Conservation (phyloP, 352 stramenopile species). For the Pythium oligandrum region DNA sequence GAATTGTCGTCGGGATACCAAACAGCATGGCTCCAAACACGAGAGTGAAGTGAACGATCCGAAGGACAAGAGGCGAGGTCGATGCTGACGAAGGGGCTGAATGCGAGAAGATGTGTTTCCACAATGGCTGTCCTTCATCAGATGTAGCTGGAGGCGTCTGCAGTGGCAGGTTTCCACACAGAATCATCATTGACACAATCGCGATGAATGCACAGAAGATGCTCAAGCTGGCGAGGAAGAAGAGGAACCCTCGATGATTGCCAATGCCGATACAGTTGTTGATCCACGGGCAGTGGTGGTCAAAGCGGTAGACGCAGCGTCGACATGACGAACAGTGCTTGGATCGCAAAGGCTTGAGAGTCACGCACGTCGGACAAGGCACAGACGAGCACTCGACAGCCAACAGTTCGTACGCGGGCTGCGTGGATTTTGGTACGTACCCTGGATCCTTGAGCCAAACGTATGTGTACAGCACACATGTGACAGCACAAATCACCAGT, state of each 20-base stretch:
- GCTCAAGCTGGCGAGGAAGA: slow-evolving; percentile 51
- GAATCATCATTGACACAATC: slow-evolving; percentile 38
- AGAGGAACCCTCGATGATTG: slow-evolving; percentile 72
- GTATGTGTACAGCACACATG: slow-evolving; percentile 64
- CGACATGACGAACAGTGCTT: slow-evolving; percentile 80
- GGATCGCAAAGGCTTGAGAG: slow-evolving; percentile 63
- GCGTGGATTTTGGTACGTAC: slow-evolving; percentile 54
- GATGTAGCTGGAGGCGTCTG: slow-evolving; percentile 11
- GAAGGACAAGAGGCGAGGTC: slow-evolving; percentile 37
- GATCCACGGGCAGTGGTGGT: slow-evolving; percentile 85
- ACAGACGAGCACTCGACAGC: slow-evolving; percentile 54
- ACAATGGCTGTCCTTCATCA: not conserved
- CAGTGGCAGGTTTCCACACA: slow-evolving; percentile 37
- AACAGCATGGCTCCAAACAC: slow-evolving; percentile 59
- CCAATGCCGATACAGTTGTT: slow-evolving; percentile 79
- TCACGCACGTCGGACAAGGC: slow-evolving; percentile 77
- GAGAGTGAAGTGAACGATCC: slow-evolving; percentile 45
- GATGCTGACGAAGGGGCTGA: slow-evolving; percentile 1
- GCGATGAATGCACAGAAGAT: slow-evolving; percentile 47
- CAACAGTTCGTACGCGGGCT: slow-evolving; percentile 73
- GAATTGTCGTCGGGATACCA: slow-evolving; percentile 52
- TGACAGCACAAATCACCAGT: slow-evolving; percentile 33
- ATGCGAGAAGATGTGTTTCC: slow-evolving; percentile 3
- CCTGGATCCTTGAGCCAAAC: slow-evolving; percentile 78
- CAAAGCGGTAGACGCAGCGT: slow-evolving; percentile 76